Conservation (phyloP, 768 basidiomycete species). For the Hebeloma cylindrosporum region DNA sequence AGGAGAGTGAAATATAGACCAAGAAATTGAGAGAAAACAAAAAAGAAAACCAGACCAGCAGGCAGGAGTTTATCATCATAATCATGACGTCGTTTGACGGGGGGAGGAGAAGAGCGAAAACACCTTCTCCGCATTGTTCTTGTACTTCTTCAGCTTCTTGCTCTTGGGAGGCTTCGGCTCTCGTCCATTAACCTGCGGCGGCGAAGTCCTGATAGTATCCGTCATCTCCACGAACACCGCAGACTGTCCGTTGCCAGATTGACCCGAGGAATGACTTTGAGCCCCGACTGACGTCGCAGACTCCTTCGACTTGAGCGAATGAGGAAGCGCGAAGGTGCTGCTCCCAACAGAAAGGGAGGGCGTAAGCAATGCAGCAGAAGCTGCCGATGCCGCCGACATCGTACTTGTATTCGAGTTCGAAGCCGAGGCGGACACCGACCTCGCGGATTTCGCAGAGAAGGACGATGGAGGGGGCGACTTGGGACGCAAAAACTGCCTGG, state of each 20-base stretch:
- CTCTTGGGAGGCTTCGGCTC: conserved; percentile 52
- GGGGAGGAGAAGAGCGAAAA: conserved; percentile 80
- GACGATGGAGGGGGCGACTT: conserved; percentile 60
- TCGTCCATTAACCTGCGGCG: conserved; percentile 16
- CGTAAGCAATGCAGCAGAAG: conserved; percentile 47
- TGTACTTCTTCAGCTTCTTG: conserved; percentile 82
- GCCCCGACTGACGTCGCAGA: conserved; percentile 74
- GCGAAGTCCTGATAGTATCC: conserved; percentile 23
- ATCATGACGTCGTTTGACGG: conserved; percentile 36
- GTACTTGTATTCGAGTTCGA: conserved; percentile 53
- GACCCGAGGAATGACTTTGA: conserved; percentile 70
- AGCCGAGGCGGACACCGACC: conserved; percentile 36
- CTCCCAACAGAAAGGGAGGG: conserved; percentile 61
- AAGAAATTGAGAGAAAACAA: too few relatives aligned
- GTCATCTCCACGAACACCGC: conserved; percentile 32
- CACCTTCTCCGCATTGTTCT: conserved; percentile 84
- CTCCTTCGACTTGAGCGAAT: conserved; percentile 79
- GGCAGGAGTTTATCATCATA: not conserved
- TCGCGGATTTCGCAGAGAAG: conserved; percentile 41
- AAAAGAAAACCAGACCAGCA: not conserved
- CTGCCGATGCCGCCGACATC: conserved; percentile 40
- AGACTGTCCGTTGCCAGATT: conserved; percentile 57
- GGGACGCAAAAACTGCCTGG: conserved; percentile 69
- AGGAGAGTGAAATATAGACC: too few relatives aligned
- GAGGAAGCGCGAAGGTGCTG: conserved; percentile 45